Percentiles rank a stretch among this genome's conserved stretches.
phyloP scores from a whole-genome alignment of 768 basidiomycete species.

The Lactarius sp. region DNA sequence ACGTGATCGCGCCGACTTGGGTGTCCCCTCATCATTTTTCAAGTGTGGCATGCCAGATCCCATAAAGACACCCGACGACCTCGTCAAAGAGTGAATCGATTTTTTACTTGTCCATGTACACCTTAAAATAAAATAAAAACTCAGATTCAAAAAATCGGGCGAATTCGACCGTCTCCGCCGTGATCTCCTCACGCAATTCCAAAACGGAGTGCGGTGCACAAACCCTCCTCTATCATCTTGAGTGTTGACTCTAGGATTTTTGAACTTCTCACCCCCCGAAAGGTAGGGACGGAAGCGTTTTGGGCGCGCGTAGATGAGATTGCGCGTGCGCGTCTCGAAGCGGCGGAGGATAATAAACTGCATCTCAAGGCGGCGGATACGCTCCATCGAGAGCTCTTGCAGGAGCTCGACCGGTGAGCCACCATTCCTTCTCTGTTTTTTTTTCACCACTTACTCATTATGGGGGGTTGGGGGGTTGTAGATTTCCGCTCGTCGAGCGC shows the following conservation, averaged over 20 bases:
- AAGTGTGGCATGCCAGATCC: slow-evolving; percentile 10
- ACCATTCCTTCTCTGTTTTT: background rate
- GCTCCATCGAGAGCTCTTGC: slow-evolving; percentile 54
- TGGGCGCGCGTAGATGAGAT: slow-evolving; percentile 54
- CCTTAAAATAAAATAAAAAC: background rate
- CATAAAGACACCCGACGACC: slow-evolving; percentile 23
- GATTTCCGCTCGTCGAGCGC: slow-evolving; percentile 22
- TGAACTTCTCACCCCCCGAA: background rate
- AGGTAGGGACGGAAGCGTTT: slow-evolving; percentile 47
- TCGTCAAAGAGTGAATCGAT: slow-evolving; percentile 18
- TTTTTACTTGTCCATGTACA: background rate
- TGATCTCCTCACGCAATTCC: slow-evolving; percentile 56
- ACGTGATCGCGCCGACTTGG: no score
- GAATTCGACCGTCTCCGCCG: slow-evolving; percentile 67
- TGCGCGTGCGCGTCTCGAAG: slow-evolving; percentile 46
- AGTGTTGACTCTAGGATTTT: background rate
- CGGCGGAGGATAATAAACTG: slow-evolving; percentile 41
- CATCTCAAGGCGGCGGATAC: slow-evolving; percentile 45
- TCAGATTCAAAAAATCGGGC: slow-evolving; percentile 70
- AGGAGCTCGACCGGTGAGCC: slow-evolving; percentile 59
- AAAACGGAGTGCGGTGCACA: slow-evolving; percentile 44
- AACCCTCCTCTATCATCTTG: background rate
- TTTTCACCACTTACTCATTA: background rate
- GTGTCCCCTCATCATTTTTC: no score
- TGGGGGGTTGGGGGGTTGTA: background rate